Conservation (phyloP, 495 filamentous ascomycete species). For the Letharia columbiana region DNA sequence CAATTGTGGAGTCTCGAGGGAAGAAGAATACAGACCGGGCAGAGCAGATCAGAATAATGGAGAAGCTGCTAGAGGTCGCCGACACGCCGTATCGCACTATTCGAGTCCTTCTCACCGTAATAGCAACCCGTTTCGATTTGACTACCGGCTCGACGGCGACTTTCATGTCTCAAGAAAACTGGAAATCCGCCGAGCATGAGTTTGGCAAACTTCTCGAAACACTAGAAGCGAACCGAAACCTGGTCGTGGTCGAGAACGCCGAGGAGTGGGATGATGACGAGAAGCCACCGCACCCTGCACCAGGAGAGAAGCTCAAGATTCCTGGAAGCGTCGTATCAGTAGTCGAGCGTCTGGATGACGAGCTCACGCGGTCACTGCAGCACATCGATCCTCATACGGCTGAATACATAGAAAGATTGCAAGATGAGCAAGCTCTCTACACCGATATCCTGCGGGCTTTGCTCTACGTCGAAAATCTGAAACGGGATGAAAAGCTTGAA, state of each 20-base stretch:
- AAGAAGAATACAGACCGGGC: slow-evolving; percentile 96
- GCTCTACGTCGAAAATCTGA: slow-evolving; percentile 76
- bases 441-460: slow-evolving; percentile 78
- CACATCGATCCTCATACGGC: slow-evolving; percentile 97
- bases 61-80: slow-evolving; percentile 85
- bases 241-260: slow-evolving; percentile 78
- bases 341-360: slow-evolving; percentile 92
- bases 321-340: slow-evolving; percentile 91
- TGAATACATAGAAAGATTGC: slow-evolving; percentile 92
- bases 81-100: slow-evolving; percentile 89
- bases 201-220: slow-evolving; percentile 65
- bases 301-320: slow-evolving; percentile 72
- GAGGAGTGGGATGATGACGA: slow-evolving; percentile 99
- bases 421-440: slow-evolving; percentile 87
- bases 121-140: slow-evolving; percentile 92
- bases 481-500: slow-evolving; percentile 61
- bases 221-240: slow-evolving; percentile 66
- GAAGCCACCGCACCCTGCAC: slow-evolving; percentile 63
- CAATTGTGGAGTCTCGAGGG: slow-evolving; percentile 89
- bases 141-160: slow-evolving; percentile 65
- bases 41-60: slow-evolving; percentile 95
- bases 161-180: slow-evolving; percentile 93
- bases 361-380: slow-evolving; percentile 91
- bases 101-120: slow-evolving; percentile 80
- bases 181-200: slow-evolving; percentile 88